Percentiles rank a stretch among this genome's conserved stretches.
Evolutionary conservation across 495 filamentous ascomycete genomes (phyloP).

Genomic region (Lasiosphaeriaceae sp.): DNA sequence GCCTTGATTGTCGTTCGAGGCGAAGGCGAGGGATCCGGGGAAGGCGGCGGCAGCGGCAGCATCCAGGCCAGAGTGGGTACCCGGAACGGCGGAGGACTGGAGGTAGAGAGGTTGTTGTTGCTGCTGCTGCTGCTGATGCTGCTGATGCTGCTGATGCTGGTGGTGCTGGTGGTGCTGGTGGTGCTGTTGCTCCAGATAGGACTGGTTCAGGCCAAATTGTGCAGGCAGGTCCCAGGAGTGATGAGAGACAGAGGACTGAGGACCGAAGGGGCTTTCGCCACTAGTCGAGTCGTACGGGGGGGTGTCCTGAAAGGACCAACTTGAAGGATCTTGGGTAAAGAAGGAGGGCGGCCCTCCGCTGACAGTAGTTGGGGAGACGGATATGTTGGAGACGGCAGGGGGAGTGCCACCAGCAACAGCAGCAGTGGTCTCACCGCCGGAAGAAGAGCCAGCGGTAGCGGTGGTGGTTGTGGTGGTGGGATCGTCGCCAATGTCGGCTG

Average conservation of each 20-base stretch:
- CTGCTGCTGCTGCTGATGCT: conserved; percentile 22
- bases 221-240: conserved; percentile 21
- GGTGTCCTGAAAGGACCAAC: conserved; percentile 42
- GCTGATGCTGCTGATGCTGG: conserved; percentile 9
- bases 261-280: conserved; percentile 15
- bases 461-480: conserved; percentile 10
- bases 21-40: conserved; percentile 8
- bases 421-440: conserved; percentile 6
- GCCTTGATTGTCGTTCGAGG: conserved; percentile 10
- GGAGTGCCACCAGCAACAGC: conserved; percentile 18
- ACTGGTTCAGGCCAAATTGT: conserved; percentile 23
- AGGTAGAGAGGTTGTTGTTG: conserved; percentile 11
- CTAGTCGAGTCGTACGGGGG: conserved; percentile 40
- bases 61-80: conserved; percentile 12
- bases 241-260: background rate
- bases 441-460: conserved; percentile 10
- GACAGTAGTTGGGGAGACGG: conserved; percentile 27
- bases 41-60: conserved; percentile 5
- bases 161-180: background rate
- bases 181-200: background rate
- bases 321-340: conserved; percentile 24
- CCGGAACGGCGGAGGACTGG: conserved; percentile 12
- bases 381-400: conserved; percentile 26
- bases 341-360: conserved; percentile 31
- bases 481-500: conserved; percentile 7